Evolutionary conservation across 1,284 basidiomycete genomes (phyloP), one percentile per base, ranked within the genome.

Genomic region (Trametes versicolor): DNA sequence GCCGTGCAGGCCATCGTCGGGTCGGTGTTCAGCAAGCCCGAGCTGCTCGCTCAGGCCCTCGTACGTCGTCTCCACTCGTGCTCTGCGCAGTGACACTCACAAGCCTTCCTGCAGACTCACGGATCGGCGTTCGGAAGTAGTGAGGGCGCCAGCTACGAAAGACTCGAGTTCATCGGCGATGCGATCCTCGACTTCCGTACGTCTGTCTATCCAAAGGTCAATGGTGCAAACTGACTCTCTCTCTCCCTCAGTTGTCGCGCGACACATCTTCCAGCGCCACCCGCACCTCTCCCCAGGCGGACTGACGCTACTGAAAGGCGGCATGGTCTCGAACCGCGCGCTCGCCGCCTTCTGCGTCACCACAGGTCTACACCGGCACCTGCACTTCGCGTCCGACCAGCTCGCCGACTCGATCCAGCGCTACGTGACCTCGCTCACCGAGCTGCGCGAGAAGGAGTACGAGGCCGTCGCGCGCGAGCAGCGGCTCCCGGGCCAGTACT

Each of bases 91-190:
- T 36, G 1, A 2, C 13, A n/a, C 51, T 61, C 36, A 47, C 43
- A 23, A 52, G 3, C 21, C 10, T 17, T 52, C 7, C 3, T 51
- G 21, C 64, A 92, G 90, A 90, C 89, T 0, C 90, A 93, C 75
- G 78, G 83, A 4, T 90, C 89, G 0, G 79, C 85, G 51, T 83
- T 62, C 25, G 60, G 85, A 69, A 83, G 82, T 4, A 80, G 80
- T 54, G 84, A 87, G 60, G 79, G 82, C 54, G 85, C 82, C 17
- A 85, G 83, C 39, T 91, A 91, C 70, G 90, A 94, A 72, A 82
- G 91, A 55, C 81, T 94, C 27, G 93, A 95, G 75, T 95, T 94
- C 73, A 80, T 94, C 51, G 93, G 93, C 12, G 93, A 95, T 76
- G 90, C 91, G 3, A 85, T 95, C 50, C 82, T 95, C 39, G 93